These are phyloP conservation scores for Pinus albicaulis DNA, from an alignment of 75 land plant species.

Conservation along the genomic window DNA sequence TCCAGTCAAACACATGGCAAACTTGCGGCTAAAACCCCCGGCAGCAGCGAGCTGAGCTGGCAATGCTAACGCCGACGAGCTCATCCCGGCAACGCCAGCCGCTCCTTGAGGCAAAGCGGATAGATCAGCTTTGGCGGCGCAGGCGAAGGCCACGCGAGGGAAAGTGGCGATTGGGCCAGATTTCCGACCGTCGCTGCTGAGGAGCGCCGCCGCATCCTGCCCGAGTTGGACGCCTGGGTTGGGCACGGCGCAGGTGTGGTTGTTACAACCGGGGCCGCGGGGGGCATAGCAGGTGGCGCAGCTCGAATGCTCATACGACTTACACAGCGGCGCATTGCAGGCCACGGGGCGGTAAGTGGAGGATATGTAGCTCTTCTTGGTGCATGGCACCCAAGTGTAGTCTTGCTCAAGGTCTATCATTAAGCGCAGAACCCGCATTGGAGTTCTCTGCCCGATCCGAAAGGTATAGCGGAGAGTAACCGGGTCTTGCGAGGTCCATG, in stretches of 20 bases:
- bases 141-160: slow-evolving; percentile 27
- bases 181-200: slow-evolving; percentile 8
- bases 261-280: too few species aligned
- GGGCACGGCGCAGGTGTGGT: background rate
- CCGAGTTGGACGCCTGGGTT: slow-evolving; percentile 12
- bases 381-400: background rate
- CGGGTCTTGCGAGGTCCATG: slow-evolving; percentile 10
- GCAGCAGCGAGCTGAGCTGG: slow-evolving; percentile 15
- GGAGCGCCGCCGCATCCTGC: slow-evolving; percentile 17
- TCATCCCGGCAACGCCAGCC: slow-evolving; percentile 4
- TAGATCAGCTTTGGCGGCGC: slow-evolving; percentile 6
- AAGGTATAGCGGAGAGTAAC: slow-evolving; percentile 10
- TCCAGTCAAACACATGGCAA: too few species aligned
- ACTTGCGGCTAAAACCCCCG: too few species aligned
- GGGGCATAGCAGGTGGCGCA: background rate
- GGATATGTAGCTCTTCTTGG: slow-evolving; percentile 11
- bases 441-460: background rate
- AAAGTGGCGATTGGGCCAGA: slow-evolving; percentile 10
- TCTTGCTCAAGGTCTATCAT: slow-evolving; percentile 2
- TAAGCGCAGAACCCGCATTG: background rate
- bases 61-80: slow-evolving; percentile 25
- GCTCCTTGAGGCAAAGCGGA: background rate
- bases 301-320: slow-evolving; percentile 9
- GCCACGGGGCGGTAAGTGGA: slow-evolving; percentile 14
- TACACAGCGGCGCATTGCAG: slow-evolving; percentile 28